Evolutionary conservation across 257 asterid genomes (phyloP), one percentile per base, ranked within the genome.

Genomic region (Nicotiana tomentosiformis): DNA sequence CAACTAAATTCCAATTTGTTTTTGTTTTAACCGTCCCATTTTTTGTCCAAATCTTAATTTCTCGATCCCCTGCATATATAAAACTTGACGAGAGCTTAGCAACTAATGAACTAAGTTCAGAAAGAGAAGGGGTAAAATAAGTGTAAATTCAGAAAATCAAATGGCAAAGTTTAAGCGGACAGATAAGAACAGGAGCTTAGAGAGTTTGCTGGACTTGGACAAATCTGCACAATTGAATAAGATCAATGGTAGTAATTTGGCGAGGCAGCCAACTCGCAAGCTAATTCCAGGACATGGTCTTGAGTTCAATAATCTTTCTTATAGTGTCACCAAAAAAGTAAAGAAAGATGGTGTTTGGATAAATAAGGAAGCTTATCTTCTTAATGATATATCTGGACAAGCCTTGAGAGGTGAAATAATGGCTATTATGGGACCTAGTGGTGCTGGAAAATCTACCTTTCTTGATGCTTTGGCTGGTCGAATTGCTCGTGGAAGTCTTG

Each of bases 391-490:
- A 77, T 93, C 98, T 1, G 97, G 97, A 7, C 97, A 93, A 84
- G 97, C 97, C 1, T 80, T 91, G 87, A 86, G 92, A 67, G 98
- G 97, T 10, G 95, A 93, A 77, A 82, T 94, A 78, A 85, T 93
- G 95, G 98, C 97, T 68, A 94, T 94, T 74, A 89, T 94, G 90
- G 98, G 98, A 20, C 98, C 97, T 10, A 94, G 98, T 82, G 98
- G 98, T 2, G 97, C 98, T 0, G 98, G 98, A 2, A 94, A 94
- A 69, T 94, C 98, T 0, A 94, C 97, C 7, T 90, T 92, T 86
- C 95, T 94, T 80, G 98, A 94, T 83, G 98, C 98, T 43, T 79
- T 94, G 80, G 98, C 98, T 5, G 98, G 97, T 14, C 85, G 97
- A 65, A 94, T 94, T 57, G 95, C 97, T 46, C 98, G 88, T 57